Evolutionary conservation across 257 asterid genomes (phyloP).

Genomic region (Solanum pimpinellifolium): DNA sequence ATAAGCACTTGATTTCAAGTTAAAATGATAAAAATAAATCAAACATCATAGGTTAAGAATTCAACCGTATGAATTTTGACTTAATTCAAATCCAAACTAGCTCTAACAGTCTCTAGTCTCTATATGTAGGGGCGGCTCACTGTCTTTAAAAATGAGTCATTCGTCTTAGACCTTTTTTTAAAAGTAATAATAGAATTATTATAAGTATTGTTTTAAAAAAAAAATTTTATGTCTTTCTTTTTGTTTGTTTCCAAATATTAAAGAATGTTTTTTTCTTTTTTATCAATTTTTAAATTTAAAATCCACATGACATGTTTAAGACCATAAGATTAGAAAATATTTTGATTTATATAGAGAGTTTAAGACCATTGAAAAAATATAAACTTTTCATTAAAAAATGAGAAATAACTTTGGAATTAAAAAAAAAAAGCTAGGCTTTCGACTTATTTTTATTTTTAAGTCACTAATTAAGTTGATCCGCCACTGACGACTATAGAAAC

Average conservation of each 20-base stretch:
- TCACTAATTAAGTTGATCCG: not conserved
- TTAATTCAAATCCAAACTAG: not conserved
- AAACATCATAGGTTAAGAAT: not conserved
- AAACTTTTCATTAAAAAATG: too few relatives aligned
- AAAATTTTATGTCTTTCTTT: not conserved
- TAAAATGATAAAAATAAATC: too few relatives aligned
- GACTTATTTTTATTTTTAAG: too few relatives aligned
- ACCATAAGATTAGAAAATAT: too few relatives aligned
- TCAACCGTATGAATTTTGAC: not conserved
- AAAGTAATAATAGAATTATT: not conserved
- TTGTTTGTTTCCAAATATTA: not conserved
- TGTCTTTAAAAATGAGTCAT: not conserved
- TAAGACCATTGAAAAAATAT: not conserved
- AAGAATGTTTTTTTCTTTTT: too few relatives aligned
- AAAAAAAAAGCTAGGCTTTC: too few relatives aligned
- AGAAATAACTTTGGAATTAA: not conserved
- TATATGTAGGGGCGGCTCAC: not conserved
- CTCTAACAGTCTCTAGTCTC: not conserved
- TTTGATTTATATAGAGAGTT: not conserved
- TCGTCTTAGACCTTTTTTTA: too few relatives aligned
- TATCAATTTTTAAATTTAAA: not conserved
- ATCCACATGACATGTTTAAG: not conserved
- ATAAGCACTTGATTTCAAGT: not conserved
- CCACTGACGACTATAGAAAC: not conserved
- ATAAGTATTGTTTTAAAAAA: too few relatives aligned